phyloP scores from a whole-genome alignment of 2,329 filamentous ascomycete genomes.

The Epichloe sp. region DNA sequence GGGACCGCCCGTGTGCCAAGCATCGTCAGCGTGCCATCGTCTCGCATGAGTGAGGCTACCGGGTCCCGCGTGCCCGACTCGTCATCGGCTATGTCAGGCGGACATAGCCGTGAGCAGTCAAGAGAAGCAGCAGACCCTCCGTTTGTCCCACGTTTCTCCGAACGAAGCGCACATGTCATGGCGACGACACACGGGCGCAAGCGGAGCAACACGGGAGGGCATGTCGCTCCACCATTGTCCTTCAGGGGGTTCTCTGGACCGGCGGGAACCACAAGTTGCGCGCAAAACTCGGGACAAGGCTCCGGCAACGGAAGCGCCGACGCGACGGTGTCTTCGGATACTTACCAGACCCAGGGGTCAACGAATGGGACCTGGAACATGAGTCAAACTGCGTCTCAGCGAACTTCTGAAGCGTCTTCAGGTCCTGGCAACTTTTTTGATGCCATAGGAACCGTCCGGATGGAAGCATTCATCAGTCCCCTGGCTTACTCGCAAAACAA shows the following conservation, averaged over 20 bases:
- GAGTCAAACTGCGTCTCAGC: slow-evolving; percentile 31
- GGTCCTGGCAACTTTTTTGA: slow-evolving; percentile 60
- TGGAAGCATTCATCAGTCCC: slow-evolving; percentile 88
- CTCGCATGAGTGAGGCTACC: slow-evolving; percentile 21
- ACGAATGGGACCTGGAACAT: slow-evolving; percentile 30
- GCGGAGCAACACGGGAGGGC: slow-evolving; percentile 76
- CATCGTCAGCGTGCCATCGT: slow-evolving; percentile 23
- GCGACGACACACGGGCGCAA: slow-evolving; percentile 57
- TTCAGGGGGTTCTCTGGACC: slow-evolving; percentile 67
- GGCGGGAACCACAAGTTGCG: slow-evolving; percentile 22
- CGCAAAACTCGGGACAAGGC: slow-evolving; percentile 40
- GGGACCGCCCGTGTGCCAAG: slow-evolving; percentile 39
- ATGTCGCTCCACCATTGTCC: slow-evolving; percentile 53
- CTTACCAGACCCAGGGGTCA: slow-evolving; percentile 42
- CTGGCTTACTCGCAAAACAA: slow-evolving; percentile 35
- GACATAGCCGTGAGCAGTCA: slow-evolving; percentile 33
- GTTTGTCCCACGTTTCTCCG: slow-evolving; percentile 55
- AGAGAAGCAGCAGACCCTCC: slow-evolving; percentile 58
- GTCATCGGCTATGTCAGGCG: slow-evolving; percentile 22
- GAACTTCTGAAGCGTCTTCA: slow-evolving; percentile 44
- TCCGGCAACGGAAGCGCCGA: slow-evolving; percentile 43
- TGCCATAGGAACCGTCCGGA: slow-evolving; percentile 78
- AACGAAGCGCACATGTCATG: slow-evolving; percentile 33
- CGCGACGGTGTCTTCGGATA: slow-evolving; percentile 48
- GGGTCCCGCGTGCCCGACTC: slow-evolving; percentile 27